Conservation (phyloP, 495 filamentous ascomycete genomes). For the Aspergillus cavernicola region DNA sequence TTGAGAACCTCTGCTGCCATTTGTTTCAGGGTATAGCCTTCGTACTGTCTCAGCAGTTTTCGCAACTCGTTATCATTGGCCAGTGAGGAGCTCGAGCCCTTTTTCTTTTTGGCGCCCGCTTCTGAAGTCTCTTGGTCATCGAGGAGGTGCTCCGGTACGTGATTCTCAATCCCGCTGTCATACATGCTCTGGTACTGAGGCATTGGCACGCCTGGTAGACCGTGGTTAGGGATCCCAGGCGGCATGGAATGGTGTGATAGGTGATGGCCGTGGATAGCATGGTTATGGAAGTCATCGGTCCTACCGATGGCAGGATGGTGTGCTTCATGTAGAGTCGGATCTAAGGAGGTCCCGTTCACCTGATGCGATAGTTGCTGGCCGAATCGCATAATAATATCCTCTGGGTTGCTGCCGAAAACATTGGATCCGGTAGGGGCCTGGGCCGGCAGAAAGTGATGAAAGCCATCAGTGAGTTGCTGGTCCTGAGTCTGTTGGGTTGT, state of each 20-base stretch:
- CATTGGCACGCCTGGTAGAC: constrained; percentile 31
- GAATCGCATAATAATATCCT: constrained; percentile 62
- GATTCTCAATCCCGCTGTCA: constrained; percentile 64
- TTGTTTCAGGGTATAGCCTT: constrained; percentile 69
- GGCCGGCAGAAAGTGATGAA: constrained; percentile 48
- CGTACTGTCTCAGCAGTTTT: constrained; percentile 73
- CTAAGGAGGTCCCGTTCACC: constrained; percentile 47
- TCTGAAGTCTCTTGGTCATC: constrained; percentile 67
- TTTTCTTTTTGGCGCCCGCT: constrained; percentile 58
- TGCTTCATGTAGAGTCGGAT: constrained; percentile 48
- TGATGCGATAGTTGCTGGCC: constrained; percentile 54
- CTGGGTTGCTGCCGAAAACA: constrained; percentile 49
- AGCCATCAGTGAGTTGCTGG: constrained; percentile 50
- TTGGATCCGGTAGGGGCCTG: constrained; percentile 51
- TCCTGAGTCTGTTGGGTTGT: constrained; percentile 65
- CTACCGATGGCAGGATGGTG: constrained; percentile 46
- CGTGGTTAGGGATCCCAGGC: constrained; percentile 27
- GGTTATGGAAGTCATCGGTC: constrained; percentile 44
- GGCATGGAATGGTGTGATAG: constrained; percentile 40
- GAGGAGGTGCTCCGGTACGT: constrained; percentile 54
- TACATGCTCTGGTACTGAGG: constrained; percentile 57
- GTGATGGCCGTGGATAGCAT: constrained; percentile 44
- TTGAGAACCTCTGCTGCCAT: constrained; percentile 78
- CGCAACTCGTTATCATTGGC: constrained; percentile 92
- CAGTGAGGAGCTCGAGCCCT: constrained; percentile 64